These are phyloP conservation scores for Oidiodendron maius DNA, from an alignment of 495 filamentous ascomycete genomes.

Conservation along the genomic window DNA sequence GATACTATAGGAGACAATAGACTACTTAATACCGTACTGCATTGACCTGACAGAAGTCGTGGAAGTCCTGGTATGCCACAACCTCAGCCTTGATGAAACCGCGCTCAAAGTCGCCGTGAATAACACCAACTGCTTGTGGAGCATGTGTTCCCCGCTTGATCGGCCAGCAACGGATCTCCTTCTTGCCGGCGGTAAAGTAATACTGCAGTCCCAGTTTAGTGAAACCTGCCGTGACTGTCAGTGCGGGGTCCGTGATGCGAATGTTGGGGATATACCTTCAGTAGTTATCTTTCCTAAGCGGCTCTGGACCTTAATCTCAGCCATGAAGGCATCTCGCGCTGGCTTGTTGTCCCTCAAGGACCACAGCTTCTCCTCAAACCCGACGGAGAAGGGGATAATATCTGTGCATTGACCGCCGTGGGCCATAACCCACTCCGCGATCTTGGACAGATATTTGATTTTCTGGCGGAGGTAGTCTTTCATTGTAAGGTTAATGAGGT, in stretches of 20 bases:
- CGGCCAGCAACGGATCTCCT: conserved; percentile 31
- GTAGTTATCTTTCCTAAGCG: conserved; percentile 27
- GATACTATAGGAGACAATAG: too few species aligned
- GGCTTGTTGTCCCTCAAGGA: conserved; percentile 7
- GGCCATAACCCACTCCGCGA: conserved; percentile 26
- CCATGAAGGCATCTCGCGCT: conserved; percentile 8
- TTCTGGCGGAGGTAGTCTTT: conserved; percentile 31
- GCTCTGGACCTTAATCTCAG: conserved; percentile 24
- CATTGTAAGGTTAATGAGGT: conserved; percentile 30
- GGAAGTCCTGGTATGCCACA: conserved; percentile 24
- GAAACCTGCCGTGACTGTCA: conserved; percentile 22
- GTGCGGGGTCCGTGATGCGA: too few species aligned
- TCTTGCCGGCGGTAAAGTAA: conserved; percentile 32
- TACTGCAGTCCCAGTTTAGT: conserved; percentile 27
- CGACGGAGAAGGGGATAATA: conserved; percentile 29
- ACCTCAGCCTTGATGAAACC: conserved; percentile 28
- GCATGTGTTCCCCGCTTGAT: conserved; percentile 20
- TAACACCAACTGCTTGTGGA: conserved; percentile 21
- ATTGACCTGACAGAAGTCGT: conserved; percentile 20
- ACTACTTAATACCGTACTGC: too few species aligned
- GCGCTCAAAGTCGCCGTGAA: conserved; percentile 26
- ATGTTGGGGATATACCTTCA: too few species aligned
- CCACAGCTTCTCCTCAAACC: conserved; percentile 25
- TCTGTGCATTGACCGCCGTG: conserved; percentile 24
- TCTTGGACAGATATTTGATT: conserved; percentile 27